Percentiles rank a stretch among this genome's conserved stretches.
phyloP scores from a whole-genome alignment of 208 protist species.

The Acanthamoeba comandoni region DNA sequence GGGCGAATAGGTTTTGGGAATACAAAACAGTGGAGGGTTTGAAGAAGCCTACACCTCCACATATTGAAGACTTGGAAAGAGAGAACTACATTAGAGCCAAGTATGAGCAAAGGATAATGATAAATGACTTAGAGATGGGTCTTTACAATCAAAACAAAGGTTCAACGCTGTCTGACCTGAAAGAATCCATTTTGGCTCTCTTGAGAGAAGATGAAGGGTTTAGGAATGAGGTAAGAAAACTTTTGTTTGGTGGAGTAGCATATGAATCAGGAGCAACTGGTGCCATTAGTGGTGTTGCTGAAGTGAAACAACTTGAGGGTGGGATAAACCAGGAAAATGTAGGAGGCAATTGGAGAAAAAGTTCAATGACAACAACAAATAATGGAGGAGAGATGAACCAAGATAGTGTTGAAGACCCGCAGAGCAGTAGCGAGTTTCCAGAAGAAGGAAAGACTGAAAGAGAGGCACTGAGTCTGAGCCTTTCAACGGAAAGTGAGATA shows the following conservation, averaged over 20 bases:
- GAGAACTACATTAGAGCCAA: constrained; percentile 68
- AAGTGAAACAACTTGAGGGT: no score
- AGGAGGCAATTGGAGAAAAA: no score
- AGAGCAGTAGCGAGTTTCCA: not conserved
- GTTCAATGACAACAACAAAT: not conserved
- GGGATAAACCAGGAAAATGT: no score
- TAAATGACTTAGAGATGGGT: constrained; percentile 1
- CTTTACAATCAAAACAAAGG: not conserved
- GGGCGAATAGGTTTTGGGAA: constrained; percentile 62
- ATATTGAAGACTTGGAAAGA: constrained; percentile 7
- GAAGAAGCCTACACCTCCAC: constrained; percentile 32
- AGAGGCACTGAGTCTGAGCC: not conserved
- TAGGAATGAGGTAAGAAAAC: not conserved
- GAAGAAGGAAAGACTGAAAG: not conserved
- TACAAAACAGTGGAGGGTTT: not conserved
- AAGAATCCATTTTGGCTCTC: constrained; percentile 3
- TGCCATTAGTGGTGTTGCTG: no score
- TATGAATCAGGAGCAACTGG: no score
- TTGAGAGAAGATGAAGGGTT: constrained; percentile 36
- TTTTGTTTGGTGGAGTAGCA: not conserved
- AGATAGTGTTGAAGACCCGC: not conserved
- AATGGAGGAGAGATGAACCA: not conserved
- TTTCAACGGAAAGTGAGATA: not conserved
- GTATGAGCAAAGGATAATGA: constrained; percentile 69
- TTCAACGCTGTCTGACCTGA: constrained; percentile 7